Conservation (phyloP, 768 basidiomycete species). For the Wakefieldia striispora region DNA sequence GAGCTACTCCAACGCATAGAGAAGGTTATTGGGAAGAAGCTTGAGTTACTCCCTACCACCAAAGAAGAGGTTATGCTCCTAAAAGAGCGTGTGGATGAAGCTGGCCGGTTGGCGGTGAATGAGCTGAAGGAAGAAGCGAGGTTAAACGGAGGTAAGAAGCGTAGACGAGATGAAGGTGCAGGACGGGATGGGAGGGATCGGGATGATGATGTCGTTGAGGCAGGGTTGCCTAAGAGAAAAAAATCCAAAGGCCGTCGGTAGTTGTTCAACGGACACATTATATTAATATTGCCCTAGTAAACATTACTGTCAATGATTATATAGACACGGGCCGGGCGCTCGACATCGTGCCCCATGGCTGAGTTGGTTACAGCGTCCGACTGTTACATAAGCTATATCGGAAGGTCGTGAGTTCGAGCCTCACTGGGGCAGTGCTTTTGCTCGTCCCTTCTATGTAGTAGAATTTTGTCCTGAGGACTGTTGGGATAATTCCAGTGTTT, state of each 20-base stretch:
- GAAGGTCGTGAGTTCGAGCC: slow-evolving; percentile 72
- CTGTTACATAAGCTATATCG: slow-evolving; percentile 54
- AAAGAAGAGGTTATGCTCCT: slow-evolving; percentile 86
- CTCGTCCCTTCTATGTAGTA: too few relatives aligned
- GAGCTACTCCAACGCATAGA: slow-evolving; percentile 96
- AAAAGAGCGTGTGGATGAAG: slow-evolving; percentile 87
- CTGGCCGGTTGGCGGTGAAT: slow-evolving; percentile 68
- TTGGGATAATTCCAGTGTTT: too few relatives aligned
- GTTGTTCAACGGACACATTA: not conserved
- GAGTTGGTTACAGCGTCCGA: slow-evolving; percentile 79
- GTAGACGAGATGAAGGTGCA: slow-evolving; percentile 45
- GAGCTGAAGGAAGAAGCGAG: slow-evolving; percentile 78
- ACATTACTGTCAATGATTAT: too few relatives aligned
- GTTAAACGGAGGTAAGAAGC: slow-evolving; percentile 49
- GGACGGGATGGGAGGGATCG: slow-evolving; percentile 78
- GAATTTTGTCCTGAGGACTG: too few relatives aligned
- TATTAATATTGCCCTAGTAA: too few relatives aligned
- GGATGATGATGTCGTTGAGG: slow-evolving; percentile 91
- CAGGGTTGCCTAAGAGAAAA: slow-evolving; percentile 74
- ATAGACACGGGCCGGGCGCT: too few relatives aligned
- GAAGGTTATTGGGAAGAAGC: slow-evolving; percentile 85
- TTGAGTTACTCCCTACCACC: slow-evolving; percentile 85
- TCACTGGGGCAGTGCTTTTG: slow-evolving; percentile 50
- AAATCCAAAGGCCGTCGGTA: slow-evolving; percentile 49
- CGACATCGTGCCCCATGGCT: slow-evolving; percentile 58